Evolutionary conservation across 1,284 basidiomycete genomes (phyloP).

Genomic region (Irpex rosettiformis): DNA sequence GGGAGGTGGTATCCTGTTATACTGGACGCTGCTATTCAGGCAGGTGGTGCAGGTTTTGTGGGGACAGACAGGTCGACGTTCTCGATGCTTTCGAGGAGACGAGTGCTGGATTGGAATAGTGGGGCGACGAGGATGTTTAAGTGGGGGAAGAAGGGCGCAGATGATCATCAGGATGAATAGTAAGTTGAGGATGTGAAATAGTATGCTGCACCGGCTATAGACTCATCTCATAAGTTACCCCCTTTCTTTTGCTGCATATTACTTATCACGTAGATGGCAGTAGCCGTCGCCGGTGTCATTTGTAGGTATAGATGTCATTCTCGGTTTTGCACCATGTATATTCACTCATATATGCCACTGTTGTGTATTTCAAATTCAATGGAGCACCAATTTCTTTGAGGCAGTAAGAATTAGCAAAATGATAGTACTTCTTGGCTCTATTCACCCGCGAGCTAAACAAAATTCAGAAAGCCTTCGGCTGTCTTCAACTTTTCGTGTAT

Average conservation of each 20-base stretch:
- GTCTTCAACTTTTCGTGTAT: not conserved
- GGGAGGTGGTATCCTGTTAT: slow-evolving; percentile 67
- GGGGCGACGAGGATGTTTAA: slow-evolving; percentile 48
- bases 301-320: not conserved
- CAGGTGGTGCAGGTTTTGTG: slow-evolving; percentile 60
- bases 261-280: not conserved
- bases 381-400: too few relatives aligned
- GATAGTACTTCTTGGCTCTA: too few relatives aligned
- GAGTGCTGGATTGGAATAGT: slow-evolving; percentile 61
- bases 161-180: slow-evolving; percentile 26
- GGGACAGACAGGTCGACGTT: slow-evolving; percentile 70
- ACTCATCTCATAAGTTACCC: not conserved
- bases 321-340: not conserved
- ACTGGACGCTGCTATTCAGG: slow-evolving; percentile 70
- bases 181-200: not conserved
- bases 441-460: slow-evolving; percentile 34
- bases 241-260: not conserved
- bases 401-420: too few relatives aligned
- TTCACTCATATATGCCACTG: not conserved
- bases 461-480: slow-evolving; percentile 31
- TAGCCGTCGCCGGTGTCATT: not conserved
- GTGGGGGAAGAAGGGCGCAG: slow-evolving; percentile 48
- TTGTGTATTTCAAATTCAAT: too few relatives aligned
- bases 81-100: slow-evolving; percentile 58
- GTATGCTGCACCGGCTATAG: not conserved